Evolutionary conservation across 1,139 yeast species (phyloP).

Genomic region (Nakaseomyces delphensis): DNA sequence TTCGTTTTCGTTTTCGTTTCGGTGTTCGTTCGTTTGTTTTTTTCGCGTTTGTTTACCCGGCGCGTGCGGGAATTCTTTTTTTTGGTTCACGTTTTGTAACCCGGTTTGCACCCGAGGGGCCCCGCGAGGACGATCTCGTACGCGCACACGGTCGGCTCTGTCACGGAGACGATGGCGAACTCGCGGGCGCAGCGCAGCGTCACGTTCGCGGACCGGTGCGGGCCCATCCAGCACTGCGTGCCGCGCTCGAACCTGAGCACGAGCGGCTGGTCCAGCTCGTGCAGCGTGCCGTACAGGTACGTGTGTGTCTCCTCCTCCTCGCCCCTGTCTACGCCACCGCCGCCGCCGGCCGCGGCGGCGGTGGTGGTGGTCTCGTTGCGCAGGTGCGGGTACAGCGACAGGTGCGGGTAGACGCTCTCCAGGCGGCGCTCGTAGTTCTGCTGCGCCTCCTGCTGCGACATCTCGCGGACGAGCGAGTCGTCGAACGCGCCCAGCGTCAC

Average conservation of each 20-base stretch:
- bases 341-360: too few relatives aligned
- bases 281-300: slow-evolving; percentile 24
- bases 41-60: too few relatives aligned
- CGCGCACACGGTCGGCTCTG: slow-evolving; percentile 85
- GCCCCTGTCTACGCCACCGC: too few relatives aligned
- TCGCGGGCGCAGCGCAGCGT: slow-evolving; percentile 60
- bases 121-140: slow-evolving; percentile 55
- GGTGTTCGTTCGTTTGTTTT: too few relatives aligned
- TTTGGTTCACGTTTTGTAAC: slow-evolving; percentile 8
- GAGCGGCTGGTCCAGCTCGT: slow-evolving; percentile 30
- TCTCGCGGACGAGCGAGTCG: background rate
- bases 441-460: background rate
- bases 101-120: slow-evolving; percentile 58
- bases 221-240: slow-evolving; percentile 94
- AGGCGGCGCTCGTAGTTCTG: background rate
- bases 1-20: too few relatives aligned
- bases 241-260: slow-evolving; percentile 51
- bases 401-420: slow-evolving; percentile 1
- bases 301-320: slow-evolving; percentile 23
- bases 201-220: slow-evolving; percentile 61
- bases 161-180: slow-evolving; percentile 46
- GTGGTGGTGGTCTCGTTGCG: background rate
- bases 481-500: background rate
- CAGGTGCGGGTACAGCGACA: background rate
- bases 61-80: too few relatives aligned